Evolutionary conservation across 768 basidiomycete species (phyloP).

Genomic region (Suillus ampliporus): DNA sequence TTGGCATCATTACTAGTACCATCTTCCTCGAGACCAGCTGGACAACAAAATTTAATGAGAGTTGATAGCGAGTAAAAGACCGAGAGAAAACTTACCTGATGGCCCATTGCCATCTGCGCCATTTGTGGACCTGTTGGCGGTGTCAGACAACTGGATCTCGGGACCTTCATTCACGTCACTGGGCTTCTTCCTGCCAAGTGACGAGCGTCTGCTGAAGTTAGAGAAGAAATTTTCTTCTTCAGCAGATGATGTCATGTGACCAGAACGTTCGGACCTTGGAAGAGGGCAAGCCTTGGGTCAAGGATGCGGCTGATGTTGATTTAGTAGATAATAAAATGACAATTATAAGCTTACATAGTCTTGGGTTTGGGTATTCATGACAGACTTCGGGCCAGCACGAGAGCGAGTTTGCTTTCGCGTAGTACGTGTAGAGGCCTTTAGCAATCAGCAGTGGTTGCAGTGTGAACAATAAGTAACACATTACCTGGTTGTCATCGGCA

Average conservation of each 20-base stretch:
- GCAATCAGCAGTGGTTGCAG: background rate
- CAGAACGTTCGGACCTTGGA: slow-evolving; percentile 1
- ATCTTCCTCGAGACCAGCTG: background rate
- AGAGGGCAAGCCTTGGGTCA: background rate
- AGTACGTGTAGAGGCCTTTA: background rate
- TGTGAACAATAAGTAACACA: background rate
- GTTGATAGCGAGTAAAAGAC: background rate
- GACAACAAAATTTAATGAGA: slow-evolving; percentile 2
- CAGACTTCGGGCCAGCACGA: background rate
- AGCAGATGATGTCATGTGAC: background rate
- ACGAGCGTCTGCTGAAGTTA: background rate
- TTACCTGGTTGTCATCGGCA: slow-evolving; percentile 3
- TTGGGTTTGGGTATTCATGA: background rate
- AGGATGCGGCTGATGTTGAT: background rate
- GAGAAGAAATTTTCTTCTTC: background rate
- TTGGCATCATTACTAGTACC: background rate
- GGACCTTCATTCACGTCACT: background rate
- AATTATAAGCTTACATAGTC: background rate
- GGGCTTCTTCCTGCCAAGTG: background rate
- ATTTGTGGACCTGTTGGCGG: background rate
- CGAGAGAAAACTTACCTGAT: background rate
- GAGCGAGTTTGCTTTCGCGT: background rate
- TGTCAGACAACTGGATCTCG: background rate
- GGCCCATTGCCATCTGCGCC: background rate
- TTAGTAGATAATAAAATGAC: background rate